Conservation (phyloP, 305 asterid genomes). For the Coffea humblotiana region DNA sequence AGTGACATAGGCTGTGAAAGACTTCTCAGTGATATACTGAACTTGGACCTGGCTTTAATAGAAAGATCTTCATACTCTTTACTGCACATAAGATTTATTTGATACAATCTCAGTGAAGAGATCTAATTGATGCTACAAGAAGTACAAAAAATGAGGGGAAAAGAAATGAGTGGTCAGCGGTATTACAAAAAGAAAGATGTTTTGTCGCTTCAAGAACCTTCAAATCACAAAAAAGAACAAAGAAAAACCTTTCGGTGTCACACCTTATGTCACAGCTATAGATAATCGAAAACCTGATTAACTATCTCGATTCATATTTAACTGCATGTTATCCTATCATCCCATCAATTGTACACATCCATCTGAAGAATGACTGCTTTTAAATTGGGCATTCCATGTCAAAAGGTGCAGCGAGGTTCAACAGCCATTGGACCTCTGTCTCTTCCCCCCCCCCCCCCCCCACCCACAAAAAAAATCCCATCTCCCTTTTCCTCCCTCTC, state of each 20-base stretch:
- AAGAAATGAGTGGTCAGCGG: background rate
- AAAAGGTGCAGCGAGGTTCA: background rate
- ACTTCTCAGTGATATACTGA: constrained; percentile 70
- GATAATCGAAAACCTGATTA: background rate
- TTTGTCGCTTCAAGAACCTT: background rate
- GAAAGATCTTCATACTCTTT: constrained; percentile 88
- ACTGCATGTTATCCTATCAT: no score
- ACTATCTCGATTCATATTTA: background rate
- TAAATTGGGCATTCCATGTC: background rate
- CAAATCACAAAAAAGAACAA: background rate
- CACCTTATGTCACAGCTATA: background rate
- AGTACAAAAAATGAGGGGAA: background rate
- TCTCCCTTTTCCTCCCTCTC: background rate
- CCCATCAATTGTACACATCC: no score
- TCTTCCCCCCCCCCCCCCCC: background rate
- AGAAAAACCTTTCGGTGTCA: no score
- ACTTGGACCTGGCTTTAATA: constrained; percentile 71
- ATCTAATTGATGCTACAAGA: background rate
- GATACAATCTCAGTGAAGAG: constrained; percentile 3
- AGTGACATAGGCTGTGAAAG: constrained; percentile 87
- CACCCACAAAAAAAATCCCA: no score
- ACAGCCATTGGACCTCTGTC: background rate
- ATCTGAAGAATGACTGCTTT: no score
- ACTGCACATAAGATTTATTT: constrained; percentile 36
- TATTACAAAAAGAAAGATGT: background rate